phyloP scores from a whole-genome alignment of 1,284 basidiomycete genomes.

The Heterobasidion parviporum region DNA sequence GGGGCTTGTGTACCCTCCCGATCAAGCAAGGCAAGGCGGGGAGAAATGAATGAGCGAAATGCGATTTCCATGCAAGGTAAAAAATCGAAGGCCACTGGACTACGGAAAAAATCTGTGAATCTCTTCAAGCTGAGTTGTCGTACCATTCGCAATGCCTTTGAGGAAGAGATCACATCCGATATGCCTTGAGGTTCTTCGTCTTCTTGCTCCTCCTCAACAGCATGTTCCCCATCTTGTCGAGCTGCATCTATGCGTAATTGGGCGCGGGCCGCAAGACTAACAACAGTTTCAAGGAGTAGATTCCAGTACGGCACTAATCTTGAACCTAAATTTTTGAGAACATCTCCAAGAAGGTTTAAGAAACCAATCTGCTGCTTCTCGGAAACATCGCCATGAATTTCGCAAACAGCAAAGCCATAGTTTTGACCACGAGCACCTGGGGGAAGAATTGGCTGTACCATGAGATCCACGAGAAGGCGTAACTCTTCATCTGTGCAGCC shows the following conservation, averaged over 20 bases:
- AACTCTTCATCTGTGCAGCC: constrained; percentile 74
- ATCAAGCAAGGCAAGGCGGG: constrained; percentile 70
- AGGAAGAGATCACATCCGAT: constrained; percentile 17
- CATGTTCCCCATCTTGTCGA: constrained; percentile 21
- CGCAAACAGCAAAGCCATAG: constrained; percentile 14
- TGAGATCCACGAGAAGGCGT: constrained; percentile 75
- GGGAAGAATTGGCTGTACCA: constrained; percentile 71
- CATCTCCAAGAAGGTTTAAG: constrained; percentile 77
- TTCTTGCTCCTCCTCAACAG: constrained; percentile 20
- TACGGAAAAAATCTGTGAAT: constrained; percentile 82
- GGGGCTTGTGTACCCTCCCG: constrained; percentile 90
- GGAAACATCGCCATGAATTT: constrained; percentile 28
- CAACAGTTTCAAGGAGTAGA: constrained; percentile 55
- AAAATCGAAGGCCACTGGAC: constrained; percentile 70
- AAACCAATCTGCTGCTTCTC: constrained; percentile 80
- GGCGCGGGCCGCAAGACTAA: constrained; percentile 59
- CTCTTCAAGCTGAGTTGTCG: constrained; percentile 84
- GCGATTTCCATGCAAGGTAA: constrained; percentile 58
- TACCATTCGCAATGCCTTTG: constrained; percentile 50
- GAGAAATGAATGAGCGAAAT: constrained; percentile 74
- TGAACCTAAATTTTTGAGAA: constrained; percentile 74
- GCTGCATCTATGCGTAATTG: constrained; percentile 32
- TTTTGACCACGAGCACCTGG: background rate
- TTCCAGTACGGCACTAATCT: constrained; percentile 68
- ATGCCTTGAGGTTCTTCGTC: constrained; percentile 24